These are phyloP conservation scores for Pythium utonaiense DNA, from an alignment of 352 stramenopile genomes.

Conservation along the genomic window DNA sequence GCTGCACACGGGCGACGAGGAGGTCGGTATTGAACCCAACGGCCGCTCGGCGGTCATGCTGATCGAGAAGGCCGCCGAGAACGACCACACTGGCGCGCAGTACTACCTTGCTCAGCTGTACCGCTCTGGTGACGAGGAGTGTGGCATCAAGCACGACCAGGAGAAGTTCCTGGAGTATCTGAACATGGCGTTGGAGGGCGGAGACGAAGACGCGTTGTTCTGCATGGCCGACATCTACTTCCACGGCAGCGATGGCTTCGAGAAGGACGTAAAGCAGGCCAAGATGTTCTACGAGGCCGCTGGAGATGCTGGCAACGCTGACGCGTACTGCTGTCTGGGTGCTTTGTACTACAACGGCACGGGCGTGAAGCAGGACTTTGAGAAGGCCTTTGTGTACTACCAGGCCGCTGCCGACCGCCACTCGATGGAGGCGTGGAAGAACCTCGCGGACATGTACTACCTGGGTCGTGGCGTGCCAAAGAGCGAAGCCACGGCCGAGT, in stretches of 20 bases:
- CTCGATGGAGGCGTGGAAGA: constrained; percentile 87
- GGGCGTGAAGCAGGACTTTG: constrained; percentile 63
- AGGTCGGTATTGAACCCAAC: constrained; percentile 62
- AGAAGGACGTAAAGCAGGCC: constrained; percentile 64
- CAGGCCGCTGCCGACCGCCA: constrained; percentile 79
- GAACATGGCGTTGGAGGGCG: constrained; percentile 52
- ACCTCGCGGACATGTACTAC: constrained; percentile 86
- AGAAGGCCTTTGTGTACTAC: constrained; percentile 85
- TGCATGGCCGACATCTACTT: constrained; percentile 88
- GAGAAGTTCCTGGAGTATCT: constrained; percentile 64
- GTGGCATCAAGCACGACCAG: constrained; percentile 41
- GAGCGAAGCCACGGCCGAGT: constrained; percentile 73
- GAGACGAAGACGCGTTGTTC: constrained; percentile 72
- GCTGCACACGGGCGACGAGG: constrained; percentile 70
- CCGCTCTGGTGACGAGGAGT: constrained; percentile 60
- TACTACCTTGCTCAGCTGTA: constrained; percentile 89
- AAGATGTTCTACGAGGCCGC: constrained; percentile 66
- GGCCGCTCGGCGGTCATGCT: constrained; percentile 67
- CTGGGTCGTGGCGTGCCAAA: constrained; percentile 67
- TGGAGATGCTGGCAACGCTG: constrained; percentile 57
- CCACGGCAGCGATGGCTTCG: constrained; percentile 75
- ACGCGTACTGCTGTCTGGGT: constrained; percentile 79
- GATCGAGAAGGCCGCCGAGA: constrained; percentile 66
- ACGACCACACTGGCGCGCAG: constrained; percentile 64
- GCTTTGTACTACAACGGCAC: constrained; percentile 76